Evolutionary conservation across 1,139 yeast species (phyloP), one percentile per base, ranked within the genome.

Genomic region (Sugiyamaella xylanicola): DNA sequence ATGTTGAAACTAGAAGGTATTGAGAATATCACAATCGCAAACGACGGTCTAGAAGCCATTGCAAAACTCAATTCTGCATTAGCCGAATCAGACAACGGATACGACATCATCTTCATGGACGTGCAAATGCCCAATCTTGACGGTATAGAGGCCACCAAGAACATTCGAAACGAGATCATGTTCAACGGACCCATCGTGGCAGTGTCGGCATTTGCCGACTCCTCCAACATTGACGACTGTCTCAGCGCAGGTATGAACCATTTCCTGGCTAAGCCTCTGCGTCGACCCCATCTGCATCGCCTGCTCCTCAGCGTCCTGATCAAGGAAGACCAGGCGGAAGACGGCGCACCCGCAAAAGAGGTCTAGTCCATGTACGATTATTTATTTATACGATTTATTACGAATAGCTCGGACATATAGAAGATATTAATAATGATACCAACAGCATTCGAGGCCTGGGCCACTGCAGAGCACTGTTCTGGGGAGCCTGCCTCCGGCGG

Each of bases 81-180:
- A 15, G 57, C 59, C 3, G 56, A 46, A 2, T 84, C 81, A 61
- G 81, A 82, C 59, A 27, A 29, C 17, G 51, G 51, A 25, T 89
- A 77, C 68, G 93, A 89, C 65, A 74, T 92, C 53, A 83, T 92
- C 4, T 87, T 92, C 68, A 92, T 92, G 98, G 99, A 92, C 72
- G 93, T 92, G 43, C 98, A 92, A 72, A 92, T 92, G 98, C 98
- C 98, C 1, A 85, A 84, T 64, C 79, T 91, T 62, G 98, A 92
- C 69, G 99, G 99, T 2, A 75, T 89, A 37, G 76, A 83, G 40
- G 96, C 97, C 0, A 90, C 97, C 0, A 80, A 76, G 59, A 77
- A 80, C 68, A 87, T 92, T 43, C 77, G 96, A 52, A 72, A 76
- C 39, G 84, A 86, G 52, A 70, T 86, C 59, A 75, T 77, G 3